Percentiles rank a stretch among this genome's conserved stretches.
Conservation (phyloP, 768 basidiomycete genomes). For the Suillus decipiens region DNA sequence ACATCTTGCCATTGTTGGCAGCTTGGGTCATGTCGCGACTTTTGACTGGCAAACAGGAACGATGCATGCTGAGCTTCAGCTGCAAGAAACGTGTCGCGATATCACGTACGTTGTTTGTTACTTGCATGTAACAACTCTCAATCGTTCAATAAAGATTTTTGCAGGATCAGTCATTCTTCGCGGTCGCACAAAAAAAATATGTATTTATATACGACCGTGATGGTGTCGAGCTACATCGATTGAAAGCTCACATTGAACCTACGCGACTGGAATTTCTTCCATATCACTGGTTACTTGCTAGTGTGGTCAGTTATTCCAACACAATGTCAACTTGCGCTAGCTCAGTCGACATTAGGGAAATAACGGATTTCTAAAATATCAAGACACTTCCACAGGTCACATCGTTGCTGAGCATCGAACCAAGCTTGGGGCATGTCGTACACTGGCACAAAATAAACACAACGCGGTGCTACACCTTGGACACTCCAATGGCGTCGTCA, state of each 20-base stretch:
- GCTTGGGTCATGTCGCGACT: slow-evolving; percentile 83
- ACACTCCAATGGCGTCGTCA: slow-evolving; percentile 94
- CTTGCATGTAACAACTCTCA: background rate
- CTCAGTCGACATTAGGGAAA: slow-evolving; percentile 57
- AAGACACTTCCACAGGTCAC: slow-evolving; percentile 93
- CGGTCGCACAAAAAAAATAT: slow-evolving; percentile 95
- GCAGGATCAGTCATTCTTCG: slow-evolving; percentile 91
- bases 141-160: slow-evolving; percentile 58
- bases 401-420: slow-evolving; percentile 87
- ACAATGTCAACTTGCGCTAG: background rate
- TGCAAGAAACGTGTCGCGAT: slow-evolving; percentile 89
- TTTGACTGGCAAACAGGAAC: slow-evolving; percentile 93
- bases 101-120: slow-evolving; percentile 64
- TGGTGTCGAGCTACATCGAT: slow-evolving; percentile 88
- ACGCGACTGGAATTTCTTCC: slow-evolving; percentile 90
- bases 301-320: slow-evolving; percentile 56
- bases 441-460: slow-evolving; percentile 90
- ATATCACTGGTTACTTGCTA: slow-evolving; percentile 92
- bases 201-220: slow-evolving; percentile 94
- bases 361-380: slow-evolving; percentile 91
- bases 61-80: slow-evolving; percentile 83
- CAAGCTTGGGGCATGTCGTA: slow-evolving; percentile 79
- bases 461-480: slow-evolving; percentile 95
- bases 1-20: slow-evolving; percentile 84
- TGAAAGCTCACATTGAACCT: slow-evolving; percentile 85